Evolutionary conservation across 257 asterid species (phyloP), one percentile per base, ranked within the genome.

Genomic region (Fraxinus anomala): DNA sequence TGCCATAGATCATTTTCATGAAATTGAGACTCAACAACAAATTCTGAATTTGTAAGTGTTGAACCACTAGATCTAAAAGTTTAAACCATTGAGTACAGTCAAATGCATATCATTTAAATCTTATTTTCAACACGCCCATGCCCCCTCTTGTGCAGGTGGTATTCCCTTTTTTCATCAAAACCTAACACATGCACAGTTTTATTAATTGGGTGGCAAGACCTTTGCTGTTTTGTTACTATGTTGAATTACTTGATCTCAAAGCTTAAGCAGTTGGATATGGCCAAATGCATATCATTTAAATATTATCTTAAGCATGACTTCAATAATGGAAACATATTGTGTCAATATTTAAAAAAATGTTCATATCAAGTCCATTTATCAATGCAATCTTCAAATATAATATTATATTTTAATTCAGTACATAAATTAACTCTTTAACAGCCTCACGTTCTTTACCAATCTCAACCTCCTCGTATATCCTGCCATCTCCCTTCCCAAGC

Each of bases 351-450:
- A 23, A 30, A 40, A 37, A 59, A 39, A 28, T 12, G 71, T 74
- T 61, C 51, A 70, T 61, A 61, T 26, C 23, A 49, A 31, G 61
- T 68, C 7, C 61, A 36, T 61, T 68, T 31, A 11, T 72, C 77
- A 67, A 73, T 51, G 65, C 63, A 56, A 70, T 40, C 26, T 21
- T n/a, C 30, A 63, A 16, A 40, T 61, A 66, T 51, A 51, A n/a
- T 69, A 59, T 42, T 40, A 30, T 54, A 31, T 23, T 26, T 31
- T 70, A 16, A 40, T 5, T 65, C 40, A 54, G 10, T 30, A 23
- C 33, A 19, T 73, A 77, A 40, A 73, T 42, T 61, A 76, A 34
- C 49, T 65, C 44, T 65, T 66, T 66, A 54, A 12, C 28, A 69
- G 59, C 24, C 36, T 72, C 65, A 37, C 37, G 24, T n/a, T 19